Evolutionary conservation across 176 grass and related monocot species (phyloP), one percentile per base, ranked within the genome.

Genomic region (Ensete ventricosum): DNA sequence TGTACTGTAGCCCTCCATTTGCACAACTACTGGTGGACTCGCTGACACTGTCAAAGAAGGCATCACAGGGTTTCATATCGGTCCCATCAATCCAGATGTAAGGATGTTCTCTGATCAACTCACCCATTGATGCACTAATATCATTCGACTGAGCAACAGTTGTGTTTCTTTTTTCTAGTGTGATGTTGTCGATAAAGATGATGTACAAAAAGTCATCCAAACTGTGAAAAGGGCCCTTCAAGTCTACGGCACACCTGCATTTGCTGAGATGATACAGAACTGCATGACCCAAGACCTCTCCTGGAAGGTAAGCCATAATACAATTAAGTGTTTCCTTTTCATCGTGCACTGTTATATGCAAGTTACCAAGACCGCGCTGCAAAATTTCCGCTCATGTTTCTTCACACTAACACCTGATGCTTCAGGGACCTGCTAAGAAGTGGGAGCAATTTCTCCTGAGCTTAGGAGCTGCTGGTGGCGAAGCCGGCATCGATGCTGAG

Each of bases 261-360:
- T 92, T 63, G 1, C 79, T 1, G 76, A 81, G 62, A 98, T 98
- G 94, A 85, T 89, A 69, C 81, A 72, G 77, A 98, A 98, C 71
- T 98, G 94, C 84, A 98, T 98, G 88, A 67, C 60, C 16, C 90
- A 85, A 87, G 94, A 98, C 10, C 84, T 98, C 57, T 98, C 90
- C 9, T 98, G 94, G 94, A 93, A 98, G 90, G 93, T 96, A 75
- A 77, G n/a, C 53, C 13, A 0, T 9, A 17, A 55, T 1, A 3
- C 17, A 27, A 8, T 70, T 17, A 51, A 70, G 16, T 50, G 9
- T 1, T 69, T 19, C 1, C 9, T 0, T 63, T 63, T 20, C 23
- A 11, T 63, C 24, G n/a, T 11, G n/a, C 13, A 60, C n/a, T 20
- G 29, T 29, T 29, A 29, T 3, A 29, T 29, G 29, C 2, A 3